Evolutionary conservation across 768 basidiomycete species (phyloP), one percentile per base, ranked within the genome.

Genomic region (Coprinopsis sp.): DNA sequence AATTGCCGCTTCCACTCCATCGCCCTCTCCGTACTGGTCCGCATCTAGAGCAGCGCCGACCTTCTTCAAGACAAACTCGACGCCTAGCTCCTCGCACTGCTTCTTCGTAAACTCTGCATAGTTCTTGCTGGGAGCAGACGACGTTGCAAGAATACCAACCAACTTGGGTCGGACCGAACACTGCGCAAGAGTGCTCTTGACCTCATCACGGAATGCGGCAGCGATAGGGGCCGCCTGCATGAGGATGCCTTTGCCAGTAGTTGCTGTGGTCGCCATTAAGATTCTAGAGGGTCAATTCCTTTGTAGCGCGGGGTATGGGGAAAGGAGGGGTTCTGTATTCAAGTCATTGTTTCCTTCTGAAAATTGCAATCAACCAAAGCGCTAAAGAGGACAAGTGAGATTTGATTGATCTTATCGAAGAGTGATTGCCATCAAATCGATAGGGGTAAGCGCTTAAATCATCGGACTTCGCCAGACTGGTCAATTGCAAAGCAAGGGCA

Each of bases 1-100:
- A 54, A 98, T 95, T 6, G 89, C 94, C 63, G 95, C 90, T 64
- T 99, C 96, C 6, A 93, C 92, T 10, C 90, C 93, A 24, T 93
- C 91, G 1, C 90, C 90, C 36, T 89, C 87, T 0, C 72, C 78
- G 5, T 79, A 67, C 3, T 78, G 68, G 61, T 76, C 73, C 3
- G 68, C 70, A 19, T 73, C 72, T 19, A 73, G 65, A 3, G 83
- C 82, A 4, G 79, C 76, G 0, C 87, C 91, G 6, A 82, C 83
- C 50, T 68, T 71, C 56, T 80, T 82, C 49, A 99, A 72, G 41
- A 89, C 82, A 61, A 92, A 99, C 28, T 83, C 78, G 42, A 99
- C 82, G 0, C 93, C 94, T 23, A 98, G 75, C 29, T 80, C 84
- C 33, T 87, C 80, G 64, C 96, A 98, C 55, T 94, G 91, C 61